phyloP scores from a whole-genome alignment of 169 alveolate genomes.

The Cryptosporidium sp. region DNA sequence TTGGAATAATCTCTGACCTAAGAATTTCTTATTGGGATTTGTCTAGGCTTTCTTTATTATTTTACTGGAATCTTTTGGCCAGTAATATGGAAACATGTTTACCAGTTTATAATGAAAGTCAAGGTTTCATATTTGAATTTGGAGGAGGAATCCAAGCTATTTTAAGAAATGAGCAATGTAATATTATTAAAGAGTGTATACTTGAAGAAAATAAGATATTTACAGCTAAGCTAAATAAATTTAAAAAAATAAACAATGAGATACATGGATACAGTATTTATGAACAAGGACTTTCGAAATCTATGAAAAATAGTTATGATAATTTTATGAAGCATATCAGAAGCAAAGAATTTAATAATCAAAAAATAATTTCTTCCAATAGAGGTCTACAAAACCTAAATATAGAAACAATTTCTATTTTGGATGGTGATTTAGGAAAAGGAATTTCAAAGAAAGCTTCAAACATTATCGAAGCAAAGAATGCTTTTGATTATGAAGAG shows the following conservation, averaged over 20 bases:
- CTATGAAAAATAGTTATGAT: background rate
- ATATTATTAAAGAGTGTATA: conserved; percentile 4
- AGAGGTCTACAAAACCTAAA: conserved; percentile 10
- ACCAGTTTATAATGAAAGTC: background rate
- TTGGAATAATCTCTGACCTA: background rate
- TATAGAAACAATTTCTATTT: conserved; percentile 27
- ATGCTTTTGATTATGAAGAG: conserved; percentile 53
- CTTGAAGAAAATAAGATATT: conserved; percentile 17
- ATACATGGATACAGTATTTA: conserved; percentile 5
- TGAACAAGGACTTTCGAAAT: background rate
- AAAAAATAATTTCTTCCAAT: background rate
- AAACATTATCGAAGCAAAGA: conserved; percentile 15
- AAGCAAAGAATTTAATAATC: background rate
- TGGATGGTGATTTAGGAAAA: conserved; percentile 32
- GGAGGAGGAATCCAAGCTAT: conserved; percentile 8
- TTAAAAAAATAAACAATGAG: background rate
- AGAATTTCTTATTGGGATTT: conserved; percentile 60
- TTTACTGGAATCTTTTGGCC: conserved; percentile 52
- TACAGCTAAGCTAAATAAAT: background rate
- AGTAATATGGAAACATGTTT: conserved; percentile 41
- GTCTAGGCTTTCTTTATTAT: conserved; percentile 44
- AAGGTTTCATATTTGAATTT: conserved; percentile 23
- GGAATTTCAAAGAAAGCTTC: conserved; percentile 11
- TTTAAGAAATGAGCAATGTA: conserved; percentile 11
- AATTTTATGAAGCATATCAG: conserved; percentile 2